Base-by-base conservation (phyloP, 164 flowering plant genomes). In the Magnolia kwangsiensis region DNA sequence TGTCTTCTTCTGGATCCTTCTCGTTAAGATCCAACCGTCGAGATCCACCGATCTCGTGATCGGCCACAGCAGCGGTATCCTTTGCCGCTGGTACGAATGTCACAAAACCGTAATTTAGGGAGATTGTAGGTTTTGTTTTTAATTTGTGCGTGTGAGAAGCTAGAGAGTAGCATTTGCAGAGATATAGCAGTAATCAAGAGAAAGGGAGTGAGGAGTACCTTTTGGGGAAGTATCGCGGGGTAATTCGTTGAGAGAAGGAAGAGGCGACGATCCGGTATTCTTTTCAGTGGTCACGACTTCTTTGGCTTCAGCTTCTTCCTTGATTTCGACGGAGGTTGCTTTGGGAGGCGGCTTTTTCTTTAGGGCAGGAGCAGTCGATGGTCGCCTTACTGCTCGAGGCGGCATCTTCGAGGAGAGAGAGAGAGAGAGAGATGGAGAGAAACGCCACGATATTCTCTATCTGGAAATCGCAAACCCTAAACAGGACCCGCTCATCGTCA, bases 291-390 rank as follows among this genome's bases (percentile, higher is more conserved):
- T 65, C 29, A n/a, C 69, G 18, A 24, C 51, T 64, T 70, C 75
- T 51, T 51, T 23, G 9, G 58, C 18, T 51, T 76, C 72, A 20
- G 67, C 74, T 37, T 61, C 65, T 61, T 63, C 31, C 21, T 45
- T 11, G 7, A 19, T 58, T 50, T 71, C 59, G n/a, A n/a, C 71
- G 0, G 50, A 13, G 21, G 70, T 27, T 27, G 23, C 49, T 69
- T 73, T 73, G n/a, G 70, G n/a, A 63, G 69, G 71, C 13, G 74
- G 78, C 21, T 64, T 76, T 19, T 81, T 81, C 81, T 81, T 81
- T 20, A 70, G 72, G 9, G 81, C 77, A n/a, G 76, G 55, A n/a
- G 75, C 70, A 7, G 77, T 75, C 31, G 75, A 63, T n/a, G 74
- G 71, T 14, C 75, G 74, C 65, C 71, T 75, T 8, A 78, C 64